A percentile compares a stretch with the other conserved stretches of the same genome.
These are phyloP conservation scores for Arthrobotrys entomopaga DNA, from an alignment of 2,329 filamentous ascomycete species.

Conservation along the genomic window DNA sequence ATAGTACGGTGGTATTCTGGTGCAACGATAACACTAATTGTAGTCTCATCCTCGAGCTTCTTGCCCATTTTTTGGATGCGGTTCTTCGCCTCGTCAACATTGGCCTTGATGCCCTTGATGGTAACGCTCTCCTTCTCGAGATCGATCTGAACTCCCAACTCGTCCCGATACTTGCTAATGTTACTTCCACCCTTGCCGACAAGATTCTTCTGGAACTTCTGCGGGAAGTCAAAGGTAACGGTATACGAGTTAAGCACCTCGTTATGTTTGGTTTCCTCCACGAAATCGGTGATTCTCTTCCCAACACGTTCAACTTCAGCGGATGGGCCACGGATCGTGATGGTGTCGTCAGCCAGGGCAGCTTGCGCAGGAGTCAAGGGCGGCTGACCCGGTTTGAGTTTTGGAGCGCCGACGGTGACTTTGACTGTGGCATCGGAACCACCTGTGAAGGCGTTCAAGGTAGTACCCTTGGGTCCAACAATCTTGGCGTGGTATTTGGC, in stretches of 20 bases:
- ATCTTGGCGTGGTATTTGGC: conserved; percentile 72
- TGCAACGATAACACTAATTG: conserved; percentile 86
- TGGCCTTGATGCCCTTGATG: conserved; percentile 93
- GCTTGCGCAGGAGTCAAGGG: conserved; percentile 41
- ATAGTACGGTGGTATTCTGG: conserved; percentile 93
- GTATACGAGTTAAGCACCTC: conserved; percentile 72
- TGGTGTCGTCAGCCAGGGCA: conserved; percentile 55
- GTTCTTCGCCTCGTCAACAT: conserved; percentile 84
- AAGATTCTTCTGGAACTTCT: conserved; percentile 90
- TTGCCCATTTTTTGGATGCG: conserved; percentile 83
- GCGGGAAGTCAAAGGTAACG: conserved; percentile 88
- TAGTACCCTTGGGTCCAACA: conserved; percentile 61
- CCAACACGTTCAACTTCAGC: conserved; percentile 71
- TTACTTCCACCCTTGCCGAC: conserved; percentile 75
- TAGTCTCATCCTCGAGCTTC: conserved; percentile 89
- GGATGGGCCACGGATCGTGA: conserved; percentile 57
- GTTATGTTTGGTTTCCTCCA: conserved; percentile 69
- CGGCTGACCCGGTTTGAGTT: conserved; percentile 55
- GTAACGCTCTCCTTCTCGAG: conserved; percentile 94
- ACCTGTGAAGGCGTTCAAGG: conserved; percentile 58
- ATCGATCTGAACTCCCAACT: conserved; percentile 81
- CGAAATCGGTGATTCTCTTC: conserved; percentile 72
- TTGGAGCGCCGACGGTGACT: conserved; percentile 57
- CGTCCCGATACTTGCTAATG: conserved; percentile 75
- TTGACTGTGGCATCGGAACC: conserved; percentile 55